Conservation (phyloP, 139 green algal species). For the Chlamydomonas sp. region DNA sequence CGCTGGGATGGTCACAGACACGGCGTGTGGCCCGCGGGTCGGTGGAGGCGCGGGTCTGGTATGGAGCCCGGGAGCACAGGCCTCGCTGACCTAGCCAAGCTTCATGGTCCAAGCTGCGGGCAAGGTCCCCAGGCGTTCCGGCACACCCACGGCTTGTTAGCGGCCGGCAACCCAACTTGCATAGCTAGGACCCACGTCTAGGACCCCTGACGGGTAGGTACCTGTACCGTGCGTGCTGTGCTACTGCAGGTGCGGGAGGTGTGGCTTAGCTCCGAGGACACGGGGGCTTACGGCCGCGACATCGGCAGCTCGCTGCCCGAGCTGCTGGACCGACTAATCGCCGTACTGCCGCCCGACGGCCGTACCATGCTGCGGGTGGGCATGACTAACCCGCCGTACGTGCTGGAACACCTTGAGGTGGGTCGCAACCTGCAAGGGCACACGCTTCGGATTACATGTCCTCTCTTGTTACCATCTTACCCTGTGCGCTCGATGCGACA, state of each 20-base stretch:
- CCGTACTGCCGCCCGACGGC: conserved; percentile 80
- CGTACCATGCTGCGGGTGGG: conserved; percentile 87
- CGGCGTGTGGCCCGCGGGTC: neutral
- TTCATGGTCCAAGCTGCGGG: too few species aligned
- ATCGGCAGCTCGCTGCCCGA: conserved; percentile 78
- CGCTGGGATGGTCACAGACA: neutral
- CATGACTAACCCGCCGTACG: conserved; percentile 97
- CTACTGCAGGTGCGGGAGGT: conserved; percentile 82
- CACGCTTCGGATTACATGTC: too few species aligned
- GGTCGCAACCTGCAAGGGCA: conserved; percentile 39
- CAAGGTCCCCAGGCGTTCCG: too few species aligned
- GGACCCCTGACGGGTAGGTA: neutral
- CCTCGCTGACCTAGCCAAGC: too few species aligned
- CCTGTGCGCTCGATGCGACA: too few species aligned
- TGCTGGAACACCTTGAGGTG: conserved; percentile 85
- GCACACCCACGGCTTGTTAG: too few species aligned
- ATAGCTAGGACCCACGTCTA: neutral
- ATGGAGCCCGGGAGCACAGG: too few species aligned
- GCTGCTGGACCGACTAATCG: conserved; percentile 74
- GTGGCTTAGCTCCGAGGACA: conserved; percentile 94
- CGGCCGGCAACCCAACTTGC: too few species aligned
- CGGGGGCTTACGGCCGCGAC: conserved; percentile 90
- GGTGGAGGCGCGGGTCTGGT: neutral
- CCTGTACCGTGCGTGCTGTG: neutral
- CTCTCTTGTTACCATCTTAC: too few species aligned